Base-by-base conservation (phyloP, 257 asterid species). In the Nemophila menziesii region DNA sequence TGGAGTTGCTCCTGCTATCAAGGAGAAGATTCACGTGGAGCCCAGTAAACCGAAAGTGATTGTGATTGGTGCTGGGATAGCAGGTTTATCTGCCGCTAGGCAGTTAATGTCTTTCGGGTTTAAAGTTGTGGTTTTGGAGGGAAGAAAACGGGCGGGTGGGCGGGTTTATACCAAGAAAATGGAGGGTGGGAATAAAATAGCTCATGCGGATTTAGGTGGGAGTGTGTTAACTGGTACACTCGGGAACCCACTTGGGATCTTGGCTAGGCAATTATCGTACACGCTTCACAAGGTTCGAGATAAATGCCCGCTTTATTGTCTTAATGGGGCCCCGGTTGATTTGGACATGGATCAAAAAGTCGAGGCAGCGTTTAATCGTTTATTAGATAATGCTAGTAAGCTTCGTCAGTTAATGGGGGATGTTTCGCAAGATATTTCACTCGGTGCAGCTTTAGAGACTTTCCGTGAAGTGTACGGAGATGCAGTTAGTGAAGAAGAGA, bases 51-150 rank as follows among this genome's bases (percentile, higher is more conserved):
- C 62, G 9, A 72, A 47, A 40, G 93, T 85, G 58, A 74, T 90
- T 38, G 78, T 90, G 36, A 63, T 90, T 47, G 96, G 98, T 54
- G 96, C 96, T 1, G 96, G 98, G 53, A 74, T 90, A 0, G 82
- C 98, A 0, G 98, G 98, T 19, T 64, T 90, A 71, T 93, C 93
- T 58, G 96, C 96, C 19, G 96, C 98, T 1, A 73, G 98, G 69
- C 96, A 90, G 87, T 69, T 90, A 83, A 68, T 90, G 86, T 40
- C 80, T 20, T 71, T 81, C 44, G 96, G 98, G 60, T 90, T 81
- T 56, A 90, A 74, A 72, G 96, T 84, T 23, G 72, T 65, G 12
- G 83, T 84, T 47, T 62, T 89, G 61, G 98, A 89, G 68, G 98
- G 93, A 39, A 67, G 89, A 60, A 72, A 72, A 49, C 92, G 96